A percentile compares a stretch with the other conserved stretches of the same genome.
phyloP scores from a whole-genome alignment of 1,284 basidiomycete species.

The Tetrapyrgos nigripes region DNA sequence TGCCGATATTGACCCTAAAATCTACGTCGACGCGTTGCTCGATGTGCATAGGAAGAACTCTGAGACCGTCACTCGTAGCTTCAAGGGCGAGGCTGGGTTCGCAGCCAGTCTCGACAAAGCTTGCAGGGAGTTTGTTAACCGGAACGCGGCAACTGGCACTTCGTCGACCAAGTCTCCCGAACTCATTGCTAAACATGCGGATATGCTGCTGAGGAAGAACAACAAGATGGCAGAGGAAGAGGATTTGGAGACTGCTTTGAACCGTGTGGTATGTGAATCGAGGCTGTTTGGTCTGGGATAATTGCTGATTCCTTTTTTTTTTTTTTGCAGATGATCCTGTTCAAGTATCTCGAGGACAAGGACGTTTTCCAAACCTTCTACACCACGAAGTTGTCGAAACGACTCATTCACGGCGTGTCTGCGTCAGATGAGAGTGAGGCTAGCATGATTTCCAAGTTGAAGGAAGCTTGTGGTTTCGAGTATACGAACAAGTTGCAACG shows the following conservation, averaged over 20 bases:
- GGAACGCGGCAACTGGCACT: slow-evolving; percentile 89
- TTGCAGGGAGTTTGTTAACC: slow-evolving; percentile 96
- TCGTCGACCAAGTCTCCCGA: slow-evolving; percentile 92
- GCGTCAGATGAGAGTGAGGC: slow-evolving; percentile 98
- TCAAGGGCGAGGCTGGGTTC: slow-evolving; percentile 95
- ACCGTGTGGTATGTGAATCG: slow-evolving; percentile 78
- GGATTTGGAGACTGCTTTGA: slow-evolving; percentile 89
- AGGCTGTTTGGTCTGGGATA: slow-evolving; percentile 1
- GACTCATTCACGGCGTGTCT: slow-evolving; percentile 91
- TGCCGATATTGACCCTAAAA: slow-evolving; percentile 84
- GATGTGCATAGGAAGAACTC: slow-evolving; percentile 94
- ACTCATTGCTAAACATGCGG: slow-evolving; percentile 92
- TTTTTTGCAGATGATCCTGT: slow-evolving; percentile 87
- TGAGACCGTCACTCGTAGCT: slow-evolving; percentile 90
- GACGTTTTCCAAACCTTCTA: slow-evolving; percentile 99
- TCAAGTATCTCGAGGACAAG: slow-evolving; percentile 99
- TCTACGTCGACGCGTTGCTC: slow-evolving; percentile 93
- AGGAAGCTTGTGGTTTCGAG: slow-evolving; percentile 98
- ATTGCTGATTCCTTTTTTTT: slow-evolving; percentile 10
- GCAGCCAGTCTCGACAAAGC: slow-evolving; percentile 96
- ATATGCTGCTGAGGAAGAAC: slow-evolving; percentile 91
- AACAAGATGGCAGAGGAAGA: slow-evolving; percentile 96
- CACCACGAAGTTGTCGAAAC: slow-evolving; percentile 94
- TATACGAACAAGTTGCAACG: slow-evolving; percentile 98
- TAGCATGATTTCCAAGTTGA: slow-evolving; percentile 98